Conservation (phyloP, 331 rosid species). For the Malus hybrid region DNA sequence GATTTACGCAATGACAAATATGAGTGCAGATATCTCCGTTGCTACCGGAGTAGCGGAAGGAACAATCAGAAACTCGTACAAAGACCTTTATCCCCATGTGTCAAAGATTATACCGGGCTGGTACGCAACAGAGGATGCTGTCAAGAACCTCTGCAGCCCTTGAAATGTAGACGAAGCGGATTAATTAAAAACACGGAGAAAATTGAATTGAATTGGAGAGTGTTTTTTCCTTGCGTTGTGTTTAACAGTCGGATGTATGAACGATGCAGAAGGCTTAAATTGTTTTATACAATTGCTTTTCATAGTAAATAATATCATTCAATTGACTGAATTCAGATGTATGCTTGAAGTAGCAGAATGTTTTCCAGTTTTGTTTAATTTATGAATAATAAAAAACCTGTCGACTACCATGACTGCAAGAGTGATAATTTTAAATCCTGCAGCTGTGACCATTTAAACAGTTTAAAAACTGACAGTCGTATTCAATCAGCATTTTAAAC, state of each 20-base stretch:
- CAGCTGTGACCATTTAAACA: no score
- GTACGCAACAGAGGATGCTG: constrained; percentile 86
- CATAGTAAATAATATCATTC: not conserved
- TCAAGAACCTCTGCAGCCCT: constrained; percentile 87
- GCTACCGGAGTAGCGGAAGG: constrained; percentile 98
- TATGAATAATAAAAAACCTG: no score
- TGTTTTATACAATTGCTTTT: not conserved
- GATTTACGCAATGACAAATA: not conserved
- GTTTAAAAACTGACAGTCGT: no score
- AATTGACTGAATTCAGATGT: not conserved
- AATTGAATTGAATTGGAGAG: constrained; percentile 11
- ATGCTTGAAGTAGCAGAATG: not conserved
- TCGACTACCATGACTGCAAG: no score
- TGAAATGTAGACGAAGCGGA: constrained; percentile 35
- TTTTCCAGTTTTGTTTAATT: not conserved
- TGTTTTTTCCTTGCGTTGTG: not conserved
- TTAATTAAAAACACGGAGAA: not conserved
- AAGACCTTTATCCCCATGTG: constrained; percentile 81
- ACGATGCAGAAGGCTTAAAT: not conserved
- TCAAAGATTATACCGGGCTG: constrained; percentile 85
- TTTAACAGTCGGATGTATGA: not conserved
- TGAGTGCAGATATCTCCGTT: constrained; percentile 67
- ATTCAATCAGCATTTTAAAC: no score
- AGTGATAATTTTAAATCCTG: no score
- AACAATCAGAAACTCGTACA: constrained; percentile 83